A percentile compares a stretch with the other conserved stretches of the same genome.
These are phyloP conservation scores for Myriosclerotinia scirpicola DNA, from an alignment of 2,329 filamentous ascomycete genomes.

Conservation along the genomic window DNA sequence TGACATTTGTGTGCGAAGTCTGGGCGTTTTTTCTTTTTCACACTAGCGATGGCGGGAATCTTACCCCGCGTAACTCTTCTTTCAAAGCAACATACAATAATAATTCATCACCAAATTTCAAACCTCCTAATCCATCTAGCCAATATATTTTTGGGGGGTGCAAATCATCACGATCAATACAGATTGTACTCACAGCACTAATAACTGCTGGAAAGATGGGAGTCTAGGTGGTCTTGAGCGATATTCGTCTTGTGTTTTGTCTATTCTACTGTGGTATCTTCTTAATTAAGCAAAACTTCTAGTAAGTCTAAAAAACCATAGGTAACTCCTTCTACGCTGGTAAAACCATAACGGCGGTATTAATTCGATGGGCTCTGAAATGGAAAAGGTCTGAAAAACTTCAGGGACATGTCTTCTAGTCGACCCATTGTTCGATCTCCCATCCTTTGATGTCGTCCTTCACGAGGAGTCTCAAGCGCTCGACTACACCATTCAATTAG, in stretches of 20 bases:
- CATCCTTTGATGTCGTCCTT: slow-evolving; percentile 63
- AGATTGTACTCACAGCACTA: neutral
- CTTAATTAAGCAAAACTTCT: slow-evolving; percentile 8
- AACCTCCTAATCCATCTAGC: neutral
- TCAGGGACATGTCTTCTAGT: slow-evolving; percentile 29
- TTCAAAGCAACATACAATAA: neutral
- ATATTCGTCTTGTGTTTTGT: slow-evolving; percentile 16
- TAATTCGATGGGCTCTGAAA: neutral
- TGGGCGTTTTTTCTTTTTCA: slow-evolving; percentile 21
- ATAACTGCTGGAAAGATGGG: neutral
- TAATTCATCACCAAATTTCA: neutral
- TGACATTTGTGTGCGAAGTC: slow-evolving; percentile 26
- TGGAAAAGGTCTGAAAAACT: no score
- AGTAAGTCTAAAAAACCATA: slow-evolving; percentile 15
- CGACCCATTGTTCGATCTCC: slow-evolving; percentile 60
- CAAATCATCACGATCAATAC: neutral
- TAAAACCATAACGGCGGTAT: neutral
- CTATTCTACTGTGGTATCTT: slow-evolving; percentile 22
- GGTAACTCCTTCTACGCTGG: slow-evolving; percentile 15
- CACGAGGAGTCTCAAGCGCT: slow-evolving; percentile 68
- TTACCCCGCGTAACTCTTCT: slow-evolving; percentile 22
- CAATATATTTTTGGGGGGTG: neutral
- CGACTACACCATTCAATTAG: slow-evolving; percentile 44
- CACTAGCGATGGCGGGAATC: slow-evolving; percentile 15
- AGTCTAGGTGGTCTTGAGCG: neutral